Evolutionary conservation across 495 filamentous ascomycete species (phyloP).

Genomic region (Daldinia grandis): DNA sequence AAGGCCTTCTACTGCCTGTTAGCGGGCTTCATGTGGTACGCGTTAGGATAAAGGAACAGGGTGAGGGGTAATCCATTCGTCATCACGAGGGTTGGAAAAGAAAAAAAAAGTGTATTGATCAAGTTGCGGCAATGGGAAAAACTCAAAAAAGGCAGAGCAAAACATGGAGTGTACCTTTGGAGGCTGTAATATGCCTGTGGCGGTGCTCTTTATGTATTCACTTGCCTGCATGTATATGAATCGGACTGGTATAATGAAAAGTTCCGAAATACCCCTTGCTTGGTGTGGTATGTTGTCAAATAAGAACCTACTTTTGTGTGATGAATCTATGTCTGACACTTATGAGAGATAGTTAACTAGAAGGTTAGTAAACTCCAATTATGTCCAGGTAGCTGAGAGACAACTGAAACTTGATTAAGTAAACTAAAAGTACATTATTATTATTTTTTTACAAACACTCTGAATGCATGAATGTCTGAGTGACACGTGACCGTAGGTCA

Average conservation of each 20-base stretch:
- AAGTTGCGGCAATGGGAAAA: background rate
- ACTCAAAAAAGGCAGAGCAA: background rate
- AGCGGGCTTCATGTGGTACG: background rate
- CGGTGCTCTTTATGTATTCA: background rate
- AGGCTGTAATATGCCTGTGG: background rate
- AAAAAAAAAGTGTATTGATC: background rate
- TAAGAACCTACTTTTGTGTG: background rate
- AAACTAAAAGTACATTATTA: too few species aligned
- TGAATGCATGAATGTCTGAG: too few species aligned
- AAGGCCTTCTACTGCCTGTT: background rate
- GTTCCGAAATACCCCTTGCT: background rate
- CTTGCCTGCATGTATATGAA: constrained; percentile 10
- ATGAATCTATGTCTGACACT: too few species aligned
- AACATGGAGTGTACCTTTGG: background rate
- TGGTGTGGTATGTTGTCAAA: background rate
- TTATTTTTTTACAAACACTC: too few species aligned
- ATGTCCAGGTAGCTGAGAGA: too few species aligned
- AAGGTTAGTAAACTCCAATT: too few species aligned
- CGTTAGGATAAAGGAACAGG: background rate
- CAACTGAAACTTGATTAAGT: too few species aligned
- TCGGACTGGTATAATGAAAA: background rate
- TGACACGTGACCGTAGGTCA: too few species aligned
- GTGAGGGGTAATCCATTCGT: background rate
- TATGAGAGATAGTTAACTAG: too few species aligned
- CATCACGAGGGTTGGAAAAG: background rate